Evolutionary conservation across 2,329 filamentous ascomycete species (phyloP).

Genomic region (Rutstroemia sp.): DNA sequence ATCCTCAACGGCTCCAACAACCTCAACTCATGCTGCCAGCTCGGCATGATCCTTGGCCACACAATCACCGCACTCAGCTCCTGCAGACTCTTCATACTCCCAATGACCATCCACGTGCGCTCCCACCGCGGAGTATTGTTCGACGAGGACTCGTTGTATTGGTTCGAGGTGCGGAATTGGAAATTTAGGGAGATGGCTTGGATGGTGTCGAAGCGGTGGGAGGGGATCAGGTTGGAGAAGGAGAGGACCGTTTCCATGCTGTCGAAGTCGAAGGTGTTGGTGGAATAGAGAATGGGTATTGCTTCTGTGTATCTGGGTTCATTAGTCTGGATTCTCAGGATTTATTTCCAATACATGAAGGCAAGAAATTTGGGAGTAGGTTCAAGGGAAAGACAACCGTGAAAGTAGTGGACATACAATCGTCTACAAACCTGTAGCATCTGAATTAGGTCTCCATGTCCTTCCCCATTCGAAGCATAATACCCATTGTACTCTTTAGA

Average conservation of each 20-base stretch:
- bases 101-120: slow-evolving; percentile 17
- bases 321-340: background rate
- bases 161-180: background rate
- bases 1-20: slow-evolving; percentile 16
- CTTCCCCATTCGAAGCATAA: slow-evolving; percentile 2
- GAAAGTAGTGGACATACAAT: slow-evolving; percentile 11
- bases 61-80: slow-evolving; percentile 11
- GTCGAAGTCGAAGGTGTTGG: slow-evolving; percentile 23
- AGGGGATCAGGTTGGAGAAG: slow-evolving; percentile 17
- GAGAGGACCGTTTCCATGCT: slow-evolving; percentile 17
- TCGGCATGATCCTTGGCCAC: slow-evolving; percentile 12
- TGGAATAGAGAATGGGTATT: slow-evolving; percentile 19
- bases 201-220: slow-evolving; percentile 21
- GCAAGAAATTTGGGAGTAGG: background rate
- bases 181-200: slow-evolving; percentile 8
- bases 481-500: slow-evolving; percentile 10
- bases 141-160: slow-evolving; percentile 4
- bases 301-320: slow-evolving; percentile 19
- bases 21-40: slow-evolving; percentile 12
- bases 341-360: too few species aligned
- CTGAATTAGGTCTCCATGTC: slow-evolving; percentile 8
- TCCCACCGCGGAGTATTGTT: slow-evolving; percentile 18
- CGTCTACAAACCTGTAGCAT: slow-evolving; percentile 20
- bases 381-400: background rate
- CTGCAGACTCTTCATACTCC: slow-evolving; percentile 15